Evolutionary conservation across 345 rosid genomes (phyloP).

Genomic region (Excoecaria cochinchinensis): DNA sequence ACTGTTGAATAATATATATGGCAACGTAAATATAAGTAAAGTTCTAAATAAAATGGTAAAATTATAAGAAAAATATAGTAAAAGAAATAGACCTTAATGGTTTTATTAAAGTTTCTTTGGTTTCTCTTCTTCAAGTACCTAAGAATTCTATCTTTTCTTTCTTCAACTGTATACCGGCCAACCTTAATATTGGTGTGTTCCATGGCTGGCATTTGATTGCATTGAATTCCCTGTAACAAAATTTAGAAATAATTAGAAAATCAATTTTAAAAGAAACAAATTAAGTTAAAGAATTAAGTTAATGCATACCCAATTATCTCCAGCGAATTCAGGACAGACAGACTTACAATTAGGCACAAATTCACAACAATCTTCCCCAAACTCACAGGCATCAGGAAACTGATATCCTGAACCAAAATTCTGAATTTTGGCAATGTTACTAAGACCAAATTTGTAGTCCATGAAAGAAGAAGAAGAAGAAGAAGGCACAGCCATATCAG

Average conservation of each 20-base stretch:
- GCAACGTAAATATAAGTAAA: too few relatives aligned
- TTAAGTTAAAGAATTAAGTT: background rate
- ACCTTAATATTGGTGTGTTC: conserved; percentile 51
- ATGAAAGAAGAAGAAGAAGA: conserved; percentile 20
- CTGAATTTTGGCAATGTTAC: conserved; percentile 25
- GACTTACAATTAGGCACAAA: conserved; percentile 49
- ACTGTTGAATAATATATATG: conserved; percentile 35
- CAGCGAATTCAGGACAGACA: conserved; percentile 25
- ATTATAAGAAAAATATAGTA: background rate
- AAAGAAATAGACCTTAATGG: conserved; percentile 61
- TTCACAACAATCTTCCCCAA: conserved; percentile 51
- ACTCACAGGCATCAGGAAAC: conserved; percentile 29
- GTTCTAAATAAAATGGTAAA: background rate
- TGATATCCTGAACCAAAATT: conserved; percentile 34
- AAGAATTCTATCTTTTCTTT: conserved; percentile 83
- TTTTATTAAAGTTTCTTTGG: conserved; percentile 88
- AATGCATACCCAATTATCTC: conserved; percentile 42
- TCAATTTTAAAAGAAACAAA: background rate
- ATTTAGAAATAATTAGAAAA: background rate
- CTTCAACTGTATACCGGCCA: conserved; percentile 75
- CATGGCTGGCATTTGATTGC: conserved; percentile 30
- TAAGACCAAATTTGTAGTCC: conserved; percentile 26
- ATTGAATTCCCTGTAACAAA: conserved; percentile 40
- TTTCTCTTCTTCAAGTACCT: conserved; percentile 87
- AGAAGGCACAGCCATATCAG: conserved; percentile 33